Evolutionary conservation across 441 rosid genomes (phyloP).

Genomic region (Populus hybrid): DNA sequence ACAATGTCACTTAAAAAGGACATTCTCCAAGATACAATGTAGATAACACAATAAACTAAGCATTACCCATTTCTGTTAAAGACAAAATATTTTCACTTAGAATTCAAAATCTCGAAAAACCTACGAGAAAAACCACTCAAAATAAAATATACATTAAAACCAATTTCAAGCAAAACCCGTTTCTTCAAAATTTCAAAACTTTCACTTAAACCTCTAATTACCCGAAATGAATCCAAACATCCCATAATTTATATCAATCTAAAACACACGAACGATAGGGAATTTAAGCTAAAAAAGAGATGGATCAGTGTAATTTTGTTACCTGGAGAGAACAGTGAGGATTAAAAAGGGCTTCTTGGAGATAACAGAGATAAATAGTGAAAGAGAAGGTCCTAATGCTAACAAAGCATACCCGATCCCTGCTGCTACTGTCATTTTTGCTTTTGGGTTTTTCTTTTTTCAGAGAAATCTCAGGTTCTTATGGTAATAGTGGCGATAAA

Average conservation of each 20-base stretch:
- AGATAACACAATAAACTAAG: not conserved
- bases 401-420: slow-evolving; percentile 87
- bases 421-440: slow-evolving; percentile 69
- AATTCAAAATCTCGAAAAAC: not conserved
- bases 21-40: not conserved
- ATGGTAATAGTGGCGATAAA: not conserved
- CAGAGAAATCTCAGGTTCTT: not conserved
- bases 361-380: slow-evolving; percentile 81
- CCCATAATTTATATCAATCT: not conserved
- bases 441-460: not conserved
- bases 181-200: not conserved
- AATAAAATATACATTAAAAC: not conserved
- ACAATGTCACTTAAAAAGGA: not conserved
- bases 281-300: not conserved
- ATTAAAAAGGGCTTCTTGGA: slow-evolving; percentile 88
- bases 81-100: not conserved
- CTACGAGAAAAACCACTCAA: not conserved
- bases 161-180: not conserved
- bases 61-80: not conserved
- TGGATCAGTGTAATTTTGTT: not conserved
- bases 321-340: slow-evolving; percentile 95
- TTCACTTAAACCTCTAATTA: not conserved
- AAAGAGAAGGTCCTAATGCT: slow-evolving; percentile 86
- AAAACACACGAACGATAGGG: not conserved
- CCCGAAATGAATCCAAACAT: not conserved